Evolutionary conservation across 495 filamentous ascomycete species (phyloP), one percentile per base, ranked within the genome.

Genomic region (Evansstolkia leycettana): DNA sequence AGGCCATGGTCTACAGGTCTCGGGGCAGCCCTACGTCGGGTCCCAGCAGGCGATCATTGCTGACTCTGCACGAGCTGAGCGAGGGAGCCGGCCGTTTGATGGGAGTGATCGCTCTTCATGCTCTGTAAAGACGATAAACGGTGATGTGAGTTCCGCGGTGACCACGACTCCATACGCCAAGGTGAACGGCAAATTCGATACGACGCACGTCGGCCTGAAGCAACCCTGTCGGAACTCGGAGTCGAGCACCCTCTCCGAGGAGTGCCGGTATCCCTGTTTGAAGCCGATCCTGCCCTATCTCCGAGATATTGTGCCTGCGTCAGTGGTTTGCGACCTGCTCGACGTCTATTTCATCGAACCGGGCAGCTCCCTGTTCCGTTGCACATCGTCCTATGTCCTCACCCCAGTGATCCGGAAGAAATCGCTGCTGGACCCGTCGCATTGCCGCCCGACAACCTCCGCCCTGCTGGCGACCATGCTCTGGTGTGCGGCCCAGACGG

Each of bases 281-380:
- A 37, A 45, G 2, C 27, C 37, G 4, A 39, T 62, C 7, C 42
- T 69, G 11, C 63, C 63, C 2, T 47, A 58, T 31, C 39, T 69
- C 24, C 42, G 51, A 13, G 45, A 54, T 7, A 53, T 65, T 31
- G 49, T 72, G 11, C 44, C 65, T 0, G 35, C 57, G 9, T 30
- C 46, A 7, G 58, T 66, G 35, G 67, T 67, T 1, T 69, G 64
- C 29, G 62, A 70, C 34, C 50, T 72, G 28, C 49, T 72, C 5
- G 68, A 71, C 19, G 52, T 68, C 9, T 72, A 64, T 41, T 72
- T 72, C 39, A 52, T 58, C 33, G 64, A 64, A 19, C 53, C 61
- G 28, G 58, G 57, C 1, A 67, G 54, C 12, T 47, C 52, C 8
- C 43, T 61, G 15, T 67, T 68, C 37, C 53, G 60, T 15, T 31